Base-by-base conservation (phyloP, 2,329 filamentous ascomycete species). In the Aspergillus hortae region DNA sequence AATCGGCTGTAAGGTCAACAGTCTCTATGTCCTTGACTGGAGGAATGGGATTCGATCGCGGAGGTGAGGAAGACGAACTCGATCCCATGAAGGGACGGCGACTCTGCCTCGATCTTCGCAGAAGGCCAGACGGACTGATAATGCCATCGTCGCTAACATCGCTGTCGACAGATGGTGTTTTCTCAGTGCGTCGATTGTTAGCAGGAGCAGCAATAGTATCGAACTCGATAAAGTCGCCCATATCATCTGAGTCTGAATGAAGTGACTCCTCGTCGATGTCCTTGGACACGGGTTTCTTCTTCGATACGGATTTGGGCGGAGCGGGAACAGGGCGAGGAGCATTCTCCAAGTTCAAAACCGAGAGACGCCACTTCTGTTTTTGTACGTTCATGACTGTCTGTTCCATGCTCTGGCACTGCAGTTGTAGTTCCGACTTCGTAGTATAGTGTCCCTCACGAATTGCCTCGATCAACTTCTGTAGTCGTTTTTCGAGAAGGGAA, bases 371-470 rank as follows among this genome's bases (percentile, higher is more conserved):
- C 25, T 65, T 64, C 21, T 64, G 60, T 23, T 62, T 61, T 56
- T 76, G 66, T 45, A 81, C 80, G 49, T 87, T 80, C 33, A 82
- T 79, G 1, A 96, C 70, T 3, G 79, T 90, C 4, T 76, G 73
- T 53, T 92, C 84, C 49, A 95, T 72, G 33, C 73, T 79, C 10
- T 72, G 69, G 45, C 84, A 84, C 60, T 84, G 81, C 5, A 69
- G 72, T 23, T 75, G 71, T 12, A 94, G 64, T 12, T 84, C 77
- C 61, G 19, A 74, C 71, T 6, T 73, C 80, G 10, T 70, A 66
- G 81, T 43, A 48, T 85, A 90, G 27, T 75, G 65, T 14, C 79
- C 71, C 1, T 66, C 59, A 19, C 76, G 56, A 32, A 90, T 81
- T 17, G 83, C 77, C 1, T 74, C 61, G 9, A 77, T 76, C 14